phyloP scores from a whole-genome alignment of 2,329 filamentous ascomycete species.

The Epichloe typhina region DNA sequence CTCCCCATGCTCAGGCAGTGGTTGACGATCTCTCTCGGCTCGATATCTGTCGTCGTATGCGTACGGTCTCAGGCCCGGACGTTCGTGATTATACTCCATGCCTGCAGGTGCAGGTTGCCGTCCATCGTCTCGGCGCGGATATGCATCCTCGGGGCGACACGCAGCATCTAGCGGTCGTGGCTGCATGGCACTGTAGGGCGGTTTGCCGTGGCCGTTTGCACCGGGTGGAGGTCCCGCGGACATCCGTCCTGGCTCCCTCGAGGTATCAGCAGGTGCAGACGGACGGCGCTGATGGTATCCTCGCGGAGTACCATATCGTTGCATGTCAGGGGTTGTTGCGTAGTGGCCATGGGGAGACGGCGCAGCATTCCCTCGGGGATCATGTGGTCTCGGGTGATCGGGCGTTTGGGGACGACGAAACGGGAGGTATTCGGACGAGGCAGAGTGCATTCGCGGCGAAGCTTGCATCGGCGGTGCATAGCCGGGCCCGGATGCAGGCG shows the following conservation, averaged over 20 bases:
- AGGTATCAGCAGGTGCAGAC: constrained; percentile 33
- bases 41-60: constrained; percentile 42
- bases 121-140: constrained; percentile 36
- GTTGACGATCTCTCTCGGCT: constrained; percentile 32
- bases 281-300: constrained; percentile 38
- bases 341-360: constrained; percentile 38
- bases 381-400: constrained; percentile 49
- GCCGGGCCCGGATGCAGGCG: constrained; percentile 27
- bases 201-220: constrained; percentile 38
- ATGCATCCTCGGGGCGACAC: constrained; percentile 30
- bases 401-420: constrained; percentile 60
- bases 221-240: constrained; percentile 30
- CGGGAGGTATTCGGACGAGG: constrained; percentile 45
- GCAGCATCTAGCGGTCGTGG: constrained; percentile 34
- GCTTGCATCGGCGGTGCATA: constrained; percentile 38
- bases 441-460: constrained; percentile 41
- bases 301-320: constrained; percentile 47
- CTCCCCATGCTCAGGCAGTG: constrained; percentile 30
- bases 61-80: constrained; percentile 28
- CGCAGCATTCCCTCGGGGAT: constrained; percentile 29
- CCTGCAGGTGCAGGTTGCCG: constrained; percentile 19
- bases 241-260: constrained; percentile 25
- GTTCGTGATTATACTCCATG: constrained; percentile 41
- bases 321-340: constrained; percentile 45
- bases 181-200: constrained; percentile 28